Conservation (phyloP, 164 flowering plant species). For the Macadamia tetraphylla region DNA sequence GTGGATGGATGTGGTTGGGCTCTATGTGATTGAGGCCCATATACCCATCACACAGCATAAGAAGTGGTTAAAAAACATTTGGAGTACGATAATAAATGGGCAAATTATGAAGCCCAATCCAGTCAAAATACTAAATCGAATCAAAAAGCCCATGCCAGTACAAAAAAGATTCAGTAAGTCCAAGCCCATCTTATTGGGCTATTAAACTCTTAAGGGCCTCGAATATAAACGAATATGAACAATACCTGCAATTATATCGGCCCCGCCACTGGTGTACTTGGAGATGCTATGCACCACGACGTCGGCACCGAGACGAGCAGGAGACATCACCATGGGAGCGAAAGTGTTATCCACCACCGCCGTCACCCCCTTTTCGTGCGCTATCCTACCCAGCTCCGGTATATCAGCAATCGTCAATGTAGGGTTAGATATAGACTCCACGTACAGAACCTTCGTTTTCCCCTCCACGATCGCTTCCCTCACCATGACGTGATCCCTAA, state of each 20-base stretch:
- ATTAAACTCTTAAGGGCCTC: no score
- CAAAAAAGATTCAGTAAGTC: no score
- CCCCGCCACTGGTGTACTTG: slow-evolving; percentile 87
- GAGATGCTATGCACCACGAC: slow-evolving; percentile 87
- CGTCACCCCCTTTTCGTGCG: slow-evolving; percentile 66
- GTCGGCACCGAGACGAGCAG: slow-evolving; percentile 86
- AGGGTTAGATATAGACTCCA: slow-evolving; percentile 82
- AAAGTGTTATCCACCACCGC: slow-evolving; percentile 93
- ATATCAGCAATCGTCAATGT: slow-evolving; percentile 70
- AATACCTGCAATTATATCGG: slow-evolving; percentile 86
- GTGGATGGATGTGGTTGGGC: no score
- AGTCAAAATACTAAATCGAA: no score
- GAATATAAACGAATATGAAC: no score
- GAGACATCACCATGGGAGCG: slow-evolving; percentile 84
- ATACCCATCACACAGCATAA: no score
- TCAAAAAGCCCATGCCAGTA: no score
- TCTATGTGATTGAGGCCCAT: no score
- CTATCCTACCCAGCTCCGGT: slow-evolving; percentile 57
- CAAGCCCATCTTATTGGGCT: no score
- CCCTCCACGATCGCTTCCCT: slow-evolving; percentile 51
- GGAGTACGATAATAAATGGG: no score
- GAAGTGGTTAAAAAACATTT: no score
- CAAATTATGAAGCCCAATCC: no score
- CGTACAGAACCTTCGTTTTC: slow-evolving; percentile 58
- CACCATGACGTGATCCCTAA: slow-evolving; percentile 37